These are phyloP conservation scores for Suillus placidus DNA, from an alignment of 768 basidiomycete species.

Conservation along the genomic window DNA sequence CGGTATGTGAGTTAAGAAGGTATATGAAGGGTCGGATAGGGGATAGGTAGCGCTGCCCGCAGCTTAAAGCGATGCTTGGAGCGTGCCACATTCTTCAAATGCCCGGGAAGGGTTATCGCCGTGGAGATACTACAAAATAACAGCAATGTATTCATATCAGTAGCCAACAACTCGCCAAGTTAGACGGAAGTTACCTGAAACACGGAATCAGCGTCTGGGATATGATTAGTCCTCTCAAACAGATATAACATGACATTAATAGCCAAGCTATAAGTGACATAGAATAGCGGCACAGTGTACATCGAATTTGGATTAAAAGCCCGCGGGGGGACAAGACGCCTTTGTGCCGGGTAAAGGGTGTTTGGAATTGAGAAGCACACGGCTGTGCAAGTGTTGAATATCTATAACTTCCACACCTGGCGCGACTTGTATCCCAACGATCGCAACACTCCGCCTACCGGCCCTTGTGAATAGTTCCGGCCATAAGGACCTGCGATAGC, in stretches of 20 bases:
- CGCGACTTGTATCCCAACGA: constrained; percentile 61
- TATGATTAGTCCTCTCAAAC: background rate
- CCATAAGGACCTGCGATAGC: constrained; percentile 79
- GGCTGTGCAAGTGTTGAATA: background rate
- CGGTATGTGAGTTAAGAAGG: background rate
- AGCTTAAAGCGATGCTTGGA: background rate
- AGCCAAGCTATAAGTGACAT: background rate
- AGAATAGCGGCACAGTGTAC: background rate
- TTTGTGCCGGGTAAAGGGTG: background rate
- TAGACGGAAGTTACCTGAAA: background rate
- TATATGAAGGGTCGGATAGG: background rate
- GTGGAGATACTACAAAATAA: background rate
- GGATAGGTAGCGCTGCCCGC: background rate
- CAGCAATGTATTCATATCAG: background rate
- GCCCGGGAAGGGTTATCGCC: background rate
- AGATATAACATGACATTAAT: background rate
- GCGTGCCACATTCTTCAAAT: background rate
- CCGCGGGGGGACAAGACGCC: background rate
- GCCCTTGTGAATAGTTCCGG: constrained; percentile 74
- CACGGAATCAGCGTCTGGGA: background rate
- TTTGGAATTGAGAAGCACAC: background rate
- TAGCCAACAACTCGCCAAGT: background rate
- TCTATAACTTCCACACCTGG: constrained; percentile 71
- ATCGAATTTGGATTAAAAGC: background rate
- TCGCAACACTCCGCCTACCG: constrained; percentile 65